Base-by-base conservation (phyloP, 768 basidiomycete genomes). In the Lactarius pseudohatsudake region DNA sequence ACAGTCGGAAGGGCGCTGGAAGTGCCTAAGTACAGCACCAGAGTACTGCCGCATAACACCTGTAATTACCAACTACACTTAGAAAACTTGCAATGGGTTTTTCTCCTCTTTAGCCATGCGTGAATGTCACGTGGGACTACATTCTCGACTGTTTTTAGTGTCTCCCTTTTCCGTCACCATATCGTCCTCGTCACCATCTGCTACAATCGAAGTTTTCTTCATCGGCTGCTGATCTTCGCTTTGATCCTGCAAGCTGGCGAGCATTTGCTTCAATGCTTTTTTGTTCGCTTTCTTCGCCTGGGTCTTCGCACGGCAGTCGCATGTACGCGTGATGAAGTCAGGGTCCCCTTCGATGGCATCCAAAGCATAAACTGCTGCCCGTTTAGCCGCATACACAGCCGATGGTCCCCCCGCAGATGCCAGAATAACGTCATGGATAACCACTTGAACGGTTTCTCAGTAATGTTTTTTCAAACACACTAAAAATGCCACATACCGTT, bases 271-370 rank as follows among this genome's bases (percentile, higher is more conserved):
- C 15, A 77, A 64, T 3, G 75, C 80, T 69, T 79, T 81, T 61
- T 78, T 77, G 50, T 75, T 77, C 28, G 74, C 76, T 70, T 77
- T 80, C 69, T 75, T 76, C 22, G 76, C 73, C 64, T 72, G 74
- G 30, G 70, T 74, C 38, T 62, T 72, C 63, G 72, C 73, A 60
- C 86, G 80, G 75, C 91, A 94, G 75, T 90, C 85, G 73, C 91
- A 94, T 22, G 80, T 84, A 57, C 82, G 81, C 6, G 80, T 76
- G 73, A 93, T 76, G 63, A 92, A 86, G 15, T 79, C 80, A 6
- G 85, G 76, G 72, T 91, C 86, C 32, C 82, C 84, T 64, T 89
- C 84, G 40, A 94, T 75, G 20, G 85, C 86, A 72, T 90, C 87
- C 66, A 94, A 74, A 13, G 90, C 91, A n/a, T 79, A 79, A 57